phyloP scores from a whole-genome alignment of 2,329 filamentous ascomycete species.

The Eutypa lata region DNA sequence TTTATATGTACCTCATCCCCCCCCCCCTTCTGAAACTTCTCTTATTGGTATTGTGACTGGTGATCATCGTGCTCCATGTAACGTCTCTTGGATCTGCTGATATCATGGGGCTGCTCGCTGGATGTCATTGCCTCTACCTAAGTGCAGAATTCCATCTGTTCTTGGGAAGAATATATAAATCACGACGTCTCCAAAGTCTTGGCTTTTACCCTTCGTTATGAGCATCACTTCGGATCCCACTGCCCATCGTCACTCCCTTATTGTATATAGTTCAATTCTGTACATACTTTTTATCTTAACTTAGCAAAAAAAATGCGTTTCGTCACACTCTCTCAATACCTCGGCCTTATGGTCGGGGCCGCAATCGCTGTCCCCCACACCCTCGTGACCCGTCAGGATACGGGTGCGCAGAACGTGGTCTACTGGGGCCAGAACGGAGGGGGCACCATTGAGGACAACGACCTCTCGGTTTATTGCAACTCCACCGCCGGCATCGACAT shows the following conservation, averaged over 20 bases:
- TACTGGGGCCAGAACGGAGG: conserved; percentile 28
- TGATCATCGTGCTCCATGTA: conserved; percentile 16
- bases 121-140: not conserved
- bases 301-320: conserved; percentile 15
- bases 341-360: conserved; percentile 17
- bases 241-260: conserved; percentile 12
- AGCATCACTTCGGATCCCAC: conserved; percentile 9
- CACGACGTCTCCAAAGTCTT: conserved; percentile 3
- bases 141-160: conserved; percentile 2
- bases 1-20: conserved; percentile 4
- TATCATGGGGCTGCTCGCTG: conserved; percentile 1
- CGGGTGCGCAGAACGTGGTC: conserved; percentile 30
- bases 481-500: conserved; percentile 37
- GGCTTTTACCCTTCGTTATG: conserved; percentile 6
- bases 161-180: conserved; percentile 14
- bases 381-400: conserved; percentile 5
- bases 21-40: no score
- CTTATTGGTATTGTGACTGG: conserved; percentile 6
- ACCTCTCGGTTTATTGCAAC: conserved; percentile 36
- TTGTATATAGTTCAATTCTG: conserved; percentile 18
- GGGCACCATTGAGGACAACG: conserved; percentile 33
- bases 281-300: conserved; percentile 8
- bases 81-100: conserved; percentile 24
- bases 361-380: conserved; percentile 16
- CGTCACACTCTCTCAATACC: conserved; percentile 9